These are phyloP conservation scores for Fraxinus platypoda DNA, from an alignment of 305 asterid genomes.

Conservation along the genomic window DNA sequence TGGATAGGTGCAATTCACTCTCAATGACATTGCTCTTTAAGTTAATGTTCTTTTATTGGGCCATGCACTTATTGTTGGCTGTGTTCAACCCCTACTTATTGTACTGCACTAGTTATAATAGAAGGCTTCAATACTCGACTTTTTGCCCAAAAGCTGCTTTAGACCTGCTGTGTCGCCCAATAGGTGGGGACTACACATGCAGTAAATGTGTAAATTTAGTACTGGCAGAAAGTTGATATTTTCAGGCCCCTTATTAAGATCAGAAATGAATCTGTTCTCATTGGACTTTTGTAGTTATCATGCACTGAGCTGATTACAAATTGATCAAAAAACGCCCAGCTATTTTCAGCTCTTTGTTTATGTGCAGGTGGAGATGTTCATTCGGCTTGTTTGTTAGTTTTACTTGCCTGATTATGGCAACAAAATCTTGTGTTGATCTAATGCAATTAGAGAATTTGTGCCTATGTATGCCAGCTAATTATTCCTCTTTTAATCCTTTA, in stretches of 20 bases:
- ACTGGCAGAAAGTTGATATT: background rate
- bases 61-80: background rate
- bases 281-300: background rate
- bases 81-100: background rate
- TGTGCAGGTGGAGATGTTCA: background rate
- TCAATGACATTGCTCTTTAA: background rate
- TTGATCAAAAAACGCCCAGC: background rate
- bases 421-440: constrained; percentile 3
- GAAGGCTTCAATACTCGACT: background rate
- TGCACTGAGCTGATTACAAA: background rate
- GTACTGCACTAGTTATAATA: background rate
- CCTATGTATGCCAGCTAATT: background rate
- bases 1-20: background rate
- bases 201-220: background rate
- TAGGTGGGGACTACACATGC: background rate
- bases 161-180: background rate
- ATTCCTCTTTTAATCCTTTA: constrained; percentile 32
- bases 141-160: background rate
- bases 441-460: constrained; percentile 1
- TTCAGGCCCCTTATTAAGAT: background rate
- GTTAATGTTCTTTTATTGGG: background rate
- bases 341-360: background rate
- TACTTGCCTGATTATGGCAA: background rate
- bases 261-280: background rate
- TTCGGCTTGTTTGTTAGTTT: background rate